Evolutionary conservation across 2,329 filamentous ascomycete species (phyloP).

Genomic region (Cordyceps cateniannulata): DNA sequence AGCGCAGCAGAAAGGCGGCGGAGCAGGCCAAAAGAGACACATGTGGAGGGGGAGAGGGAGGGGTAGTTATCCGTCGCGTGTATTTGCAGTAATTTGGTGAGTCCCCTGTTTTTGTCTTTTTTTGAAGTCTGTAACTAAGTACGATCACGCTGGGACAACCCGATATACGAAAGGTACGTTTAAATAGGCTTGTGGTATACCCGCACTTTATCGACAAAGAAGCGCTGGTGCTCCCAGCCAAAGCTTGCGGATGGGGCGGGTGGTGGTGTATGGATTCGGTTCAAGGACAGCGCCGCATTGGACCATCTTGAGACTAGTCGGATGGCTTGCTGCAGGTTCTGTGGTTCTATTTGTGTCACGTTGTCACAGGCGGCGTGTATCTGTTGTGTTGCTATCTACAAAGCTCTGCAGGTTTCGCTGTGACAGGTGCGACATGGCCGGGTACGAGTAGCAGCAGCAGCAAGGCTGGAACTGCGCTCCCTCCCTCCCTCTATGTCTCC

Average conservation of each 20-base stretch:
- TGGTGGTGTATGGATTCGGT: not conserved
- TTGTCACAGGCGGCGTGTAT: not conserved
- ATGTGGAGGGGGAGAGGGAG: not conserved
- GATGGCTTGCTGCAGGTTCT: not conserved
- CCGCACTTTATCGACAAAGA: not conserved
- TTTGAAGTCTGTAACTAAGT: not conserved
- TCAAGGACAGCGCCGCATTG: not conserved
- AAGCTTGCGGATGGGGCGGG: too few species aligned
- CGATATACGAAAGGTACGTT: too few species aligned
- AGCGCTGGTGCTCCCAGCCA: not conserved
- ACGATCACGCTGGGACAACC: not conserved
- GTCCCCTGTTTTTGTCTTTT: not conserved
- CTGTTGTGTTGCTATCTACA: not conserved
- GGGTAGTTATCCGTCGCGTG: not conserved
- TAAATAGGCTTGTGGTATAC: not conserved
- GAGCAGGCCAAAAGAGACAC: not conserved
- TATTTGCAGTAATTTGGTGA: not conserved
- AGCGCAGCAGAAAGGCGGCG: conserved; percentile 1
- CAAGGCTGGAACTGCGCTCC: not conserved
- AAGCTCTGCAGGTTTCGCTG: not conserved
- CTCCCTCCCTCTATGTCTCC: too few species aligned
- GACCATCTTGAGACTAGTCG: not conserved
- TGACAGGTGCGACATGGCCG: not conserved
- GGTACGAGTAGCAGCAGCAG: not conserved
- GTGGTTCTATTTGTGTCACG: not conserved